Evolutionary conservation across 75 land plant species (phyloP), one percentile per base, ranked within the genome.

Genomic region (Ceratopteris richardii): DNA sequence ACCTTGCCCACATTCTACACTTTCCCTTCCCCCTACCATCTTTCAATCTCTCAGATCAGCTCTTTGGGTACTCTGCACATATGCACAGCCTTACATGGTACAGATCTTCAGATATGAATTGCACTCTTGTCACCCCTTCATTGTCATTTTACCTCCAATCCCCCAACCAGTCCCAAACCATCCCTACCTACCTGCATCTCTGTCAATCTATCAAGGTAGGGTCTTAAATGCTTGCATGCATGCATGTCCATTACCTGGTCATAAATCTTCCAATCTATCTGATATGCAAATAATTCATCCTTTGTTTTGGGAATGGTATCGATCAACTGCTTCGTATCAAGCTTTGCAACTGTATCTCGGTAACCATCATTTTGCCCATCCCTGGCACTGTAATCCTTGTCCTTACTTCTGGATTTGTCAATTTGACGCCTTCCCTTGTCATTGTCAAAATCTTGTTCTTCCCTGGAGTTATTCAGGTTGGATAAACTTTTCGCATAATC

Each of bases 241-340:
- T n/a, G n/a, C n/a, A n/a, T n/a, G n/a, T n/a, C n/a, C n/a, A n/a
- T 50, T 65, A 95, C 99, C 97, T 84, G 71, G 56, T 95, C 99
- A 78, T 90, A 95, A 25, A 87, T 66, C 7, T 61, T 62, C 99
- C 99, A 95, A 53, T 95, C 86, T 17, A 95, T 84, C 18, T 80
- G 77, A 58, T 87, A 90, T 17, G 73, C 74, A 61, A 95, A 95
- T 20, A 95, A 70, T 64, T 85, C 99, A 43, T 95, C 97, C 58
- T 87, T 95, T 0, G 99, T 95, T 70, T 82, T 95, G 0, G 99
- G 99, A 31, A 95, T 90, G 71, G 83, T 87, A 53, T 95, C 99
- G 55, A 95, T 95, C 68, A 95, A 62, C 68, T 90, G 99, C 61
- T 91, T 95, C 16, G 93, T 88, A 86, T 87, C 92, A 63, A 90